Percentiles rank a stretch among this genome's conserved stretches.
phyloP scores from a whole-genome alignment of 176 grass and related monocot genomes.

The Aegilops sharonensis region DNA sequence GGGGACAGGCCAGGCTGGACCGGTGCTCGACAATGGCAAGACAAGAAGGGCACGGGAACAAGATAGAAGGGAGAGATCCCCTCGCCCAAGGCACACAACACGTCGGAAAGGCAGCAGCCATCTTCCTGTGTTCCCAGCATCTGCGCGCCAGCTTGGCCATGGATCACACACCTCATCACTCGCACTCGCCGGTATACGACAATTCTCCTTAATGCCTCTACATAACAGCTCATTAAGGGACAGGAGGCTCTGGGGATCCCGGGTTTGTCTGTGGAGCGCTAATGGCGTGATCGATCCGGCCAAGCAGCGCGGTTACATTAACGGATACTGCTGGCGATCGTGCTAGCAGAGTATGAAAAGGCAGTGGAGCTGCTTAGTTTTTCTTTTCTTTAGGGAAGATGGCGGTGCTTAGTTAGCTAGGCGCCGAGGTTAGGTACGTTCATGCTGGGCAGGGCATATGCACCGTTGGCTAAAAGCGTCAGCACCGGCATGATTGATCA shows the following conservation, averaged over 20 bases:
- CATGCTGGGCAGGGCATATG: background rate
- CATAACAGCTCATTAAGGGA: background rate
- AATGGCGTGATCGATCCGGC: background rate
- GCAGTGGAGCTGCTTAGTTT: too few species aligned
- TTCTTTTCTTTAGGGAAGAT: too few species aligned
- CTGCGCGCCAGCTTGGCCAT: background rate
- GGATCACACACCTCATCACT: background rate
- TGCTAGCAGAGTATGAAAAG: background rate
- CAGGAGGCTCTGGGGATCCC: background rate
- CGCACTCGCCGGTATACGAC: too few species aligned
- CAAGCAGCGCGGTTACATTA: background rate
- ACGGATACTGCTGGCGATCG: constrained; percentile 10
- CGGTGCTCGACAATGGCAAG: background rate
- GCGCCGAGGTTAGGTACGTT: background rate
- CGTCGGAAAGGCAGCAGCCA: background rate
- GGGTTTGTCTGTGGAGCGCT: background rate
- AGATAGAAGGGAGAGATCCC: background rate
- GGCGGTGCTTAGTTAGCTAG: background rate
- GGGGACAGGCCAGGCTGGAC: background rate
- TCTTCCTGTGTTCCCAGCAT: background rate
- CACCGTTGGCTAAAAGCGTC: constrained; percentile 1
- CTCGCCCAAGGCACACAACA: background rate
- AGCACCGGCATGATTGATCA: background rate
- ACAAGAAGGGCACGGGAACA: background rate
- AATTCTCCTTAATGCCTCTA: background rate